phyloP scores from a whole-genome alignment of 495 filamentous ascomycete genomes.

The Penicillium paxilli region DNA sequence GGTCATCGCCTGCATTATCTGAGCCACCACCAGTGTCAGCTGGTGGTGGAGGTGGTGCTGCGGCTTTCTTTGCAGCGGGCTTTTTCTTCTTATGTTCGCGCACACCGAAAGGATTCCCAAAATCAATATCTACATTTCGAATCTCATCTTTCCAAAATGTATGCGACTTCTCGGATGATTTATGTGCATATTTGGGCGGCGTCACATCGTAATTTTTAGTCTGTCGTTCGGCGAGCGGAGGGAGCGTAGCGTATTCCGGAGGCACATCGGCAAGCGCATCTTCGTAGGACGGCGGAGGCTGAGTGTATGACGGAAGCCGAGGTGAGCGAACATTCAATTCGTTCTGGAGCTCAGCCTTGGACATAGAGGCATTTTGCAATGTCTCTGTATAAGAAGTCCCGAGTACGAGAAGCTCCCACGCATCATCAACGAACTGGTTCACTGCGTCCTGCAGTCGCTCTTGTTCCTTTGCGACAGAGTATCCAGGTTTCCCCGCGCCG shows the following conservation, averaged over 20 bases:
- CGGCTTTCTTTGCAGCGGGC: constrained; percentile 37
- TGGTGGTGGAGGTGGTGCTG: constrained; percentile 21
- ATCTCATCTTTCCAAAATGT: constrained; percentile 31
- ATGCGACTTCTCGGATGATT: constrained; percentile 35
- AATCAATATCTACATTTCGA: constrained; percentile 44
- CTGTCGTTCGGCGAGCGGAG: constrained; percentile 31
- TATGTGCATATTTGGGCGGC: constrained; percentile 24
- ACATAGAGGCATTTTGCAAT: background rate
- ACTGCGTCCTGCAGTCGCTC: constrained; percentile 3
- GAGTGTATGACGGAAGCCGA: constrained; percentile 21
- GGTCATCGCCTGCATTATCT: constrained; percentile 27
- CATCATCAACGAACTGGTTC: constrained; percentile 11
- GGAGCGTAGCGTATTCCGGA: constrained; percentile 38
- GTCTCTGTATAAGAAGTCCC: background rate
- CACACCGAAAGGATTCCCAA: constrained; percentile 50
- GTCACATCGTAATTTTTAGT: constrained; percentile 7
- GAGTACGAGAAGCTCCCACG: constrained; percentile 11
- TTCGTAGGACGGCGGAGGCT: constrained; percentile 44
- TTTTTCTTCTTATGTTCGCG: constrained; percentile 51
- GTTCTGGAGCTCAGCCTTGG: constrained; percentile 7
- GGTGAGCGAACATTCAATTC: constrained; percentile 17
- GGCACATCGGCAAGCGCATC: constrained; percentile 44
- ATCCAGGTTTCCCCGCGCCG: background rate
- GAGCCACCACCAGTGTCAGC: constrained; percentile 22
- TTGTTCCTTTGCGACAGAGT: background rate